Evolutionary conservation across 202 grass and related monocot species (phyloP).

Genomic region (Bolboschoenoplectus hybrid): DNA sequence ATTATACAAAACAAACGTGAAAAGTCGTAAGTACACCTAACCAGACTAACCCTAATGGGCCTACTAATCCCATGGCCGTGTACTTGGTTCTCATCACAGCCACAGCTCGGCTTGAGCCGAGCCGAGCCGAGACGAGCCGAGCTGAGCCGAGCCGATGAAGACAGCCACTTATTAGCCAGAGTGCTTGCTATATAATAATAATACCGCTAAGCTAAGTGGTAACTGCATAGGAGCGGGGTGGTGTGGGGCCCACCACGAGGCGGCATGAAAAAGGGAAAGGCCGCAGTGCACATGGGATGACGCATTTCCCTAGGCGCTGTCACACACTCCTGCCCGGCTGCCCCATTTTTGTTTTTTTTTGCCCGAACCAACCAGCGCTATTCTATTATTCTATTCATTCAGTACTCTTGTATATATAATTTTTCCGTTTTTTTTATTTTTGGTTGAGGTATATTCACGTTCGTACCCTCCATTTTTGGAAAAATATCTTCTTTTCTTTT

Average conservation of each 20-base stretch:
- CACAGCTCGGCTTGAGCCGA: background rate
- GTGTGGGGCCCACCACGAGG: conserved; percentile 21
- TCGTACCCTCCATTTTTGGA: background rate
- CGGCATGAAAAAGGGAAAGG: conserved; percentile 18
- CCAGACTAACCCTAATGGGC: background rate
- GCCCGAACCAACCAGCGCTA: background rate
- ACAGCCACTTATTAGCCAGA: background rate
- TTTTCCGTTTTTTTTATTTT: too few relatives aligned
- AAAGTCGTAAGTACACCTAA: background rate
- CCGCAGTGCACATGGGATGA: conserved; percentile 53
- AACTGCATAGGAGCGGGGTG: background rate
- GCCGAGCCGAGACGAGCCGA: background rate
- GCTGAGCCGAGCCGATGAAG: background rate
- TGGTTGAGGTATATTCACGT: too few relatives aligned
- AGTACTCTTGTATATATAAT: too few relatives aligned
- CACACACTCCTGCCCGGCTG: background rate
- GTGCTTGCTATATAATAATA: background rate
- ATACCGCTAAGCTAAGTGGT: too few relatives aligned
- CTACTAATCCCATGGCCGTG: too few relatives aligned
- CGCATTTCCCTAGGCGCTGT: conserved; percentile 16
- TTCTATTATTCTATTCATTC: background rate
- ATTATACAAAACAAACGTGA: background rate
- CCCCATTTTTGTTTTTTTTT: background rate
- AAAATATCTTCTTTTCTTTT: background rate
- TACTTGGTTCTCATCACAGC: too few relatives aligned